Evolutionary conservation across 176 grass and related monocot genomes (phyloP).

Genomic region (Oryza officinalis): DNA sequence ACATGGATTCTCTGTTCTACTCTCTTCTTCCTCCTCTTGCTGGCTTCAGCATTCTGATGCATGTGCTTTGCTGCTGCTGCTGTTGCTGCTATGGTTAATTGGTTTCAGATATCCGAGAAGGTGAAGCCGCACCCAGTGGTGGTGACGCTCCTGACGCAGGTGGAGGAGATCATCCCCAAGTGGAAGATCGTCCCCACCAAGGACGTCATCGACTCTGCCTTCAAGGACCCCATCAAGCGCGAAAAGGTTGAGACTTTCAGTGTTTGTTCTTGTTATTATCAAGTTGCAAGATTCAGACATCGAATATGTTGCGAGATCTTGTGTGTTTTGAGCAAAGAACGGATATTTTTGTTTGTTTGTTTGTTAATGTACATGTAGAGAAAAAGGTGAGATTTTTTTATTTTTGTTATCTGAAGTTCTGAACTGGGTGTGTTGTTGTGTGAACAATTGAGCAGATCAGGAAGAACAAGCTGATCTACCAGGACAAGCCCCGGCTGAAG

Average conservation of each 20-base stretch:
- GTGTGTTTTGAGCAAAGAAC: background rate
- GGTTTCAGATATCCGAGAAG: slow-evolving; percentile 79
- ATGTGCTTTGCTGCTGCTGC: background rate
- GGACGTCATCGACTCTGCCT: slow-evolving; percentile 82
- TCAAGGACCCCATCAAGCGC: slow-evolving; percentile 84
- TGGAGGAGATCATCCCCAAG: slow-evolving; percentile 91
- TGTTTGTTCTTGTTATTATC: no score
- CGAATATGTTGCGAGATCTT: background rate
- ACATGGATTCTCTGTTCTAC: background rate
- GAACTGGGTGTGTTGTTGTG: background rate
- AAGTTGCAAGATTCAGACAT: no score
- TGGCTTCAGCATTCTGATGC: background rate
- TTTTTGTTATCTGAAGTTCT: background rate
- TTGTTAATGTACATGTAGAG: background rate
- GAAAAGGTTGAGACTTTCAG: slow-evolving; percentile 53
- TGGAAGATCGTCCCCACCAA: slow-evolving; percentile 96
- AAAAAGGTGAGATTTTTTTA: background rate
- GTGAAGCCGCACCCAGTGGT: slow-evolving; percentile 80
- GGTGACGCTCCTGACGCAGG: slow-evolving; percentile 62
- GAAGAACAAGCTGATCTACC: slow-evolving; percentile 90
- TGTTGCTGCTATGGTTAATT: background rate
- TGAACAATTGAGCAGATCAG: slow-evolving; percentile 59
- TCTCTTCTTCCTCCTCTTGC: background rate
- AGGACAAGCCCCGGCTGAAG: slow-evolving; percentile 90
- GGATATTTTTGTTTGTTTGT: background rate